These are phyloP conservation scores for Triticum timopheevii DNA, from an alignment of 176 grass and related monocot genomes.

Conservation along the genomic window DNA sequence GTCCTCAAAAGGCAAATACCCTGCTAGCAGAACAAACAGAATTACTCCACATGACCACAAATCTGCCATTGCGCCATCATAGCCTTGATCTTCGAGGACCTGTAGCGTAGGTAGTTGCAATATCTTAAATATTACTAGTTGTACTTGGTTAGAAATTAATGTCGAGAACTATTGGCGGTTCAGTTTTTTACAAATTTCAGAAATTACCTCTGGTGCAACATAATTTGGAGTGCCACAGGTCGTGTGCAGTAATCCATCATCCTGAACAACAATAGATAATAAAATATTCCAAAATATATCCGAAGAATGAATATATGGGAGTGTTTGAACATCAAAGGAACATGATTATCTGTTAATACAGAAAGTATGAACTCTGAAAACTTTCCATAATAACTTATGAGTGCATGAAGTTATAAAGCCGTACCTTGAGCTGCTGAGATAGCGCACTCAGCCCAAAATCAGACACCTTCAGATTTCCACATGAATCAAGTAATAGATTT, in stretches of 20 bases:
- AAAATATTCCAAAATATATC: not conserved
- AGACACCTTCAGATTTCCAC: conserved; percentile 87
- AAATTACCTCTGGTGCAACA: conserved; percentile 86
- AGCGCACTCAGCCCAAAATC: conserved; percentile 93
- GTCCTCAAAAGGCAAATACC: conserved; percentile 99
- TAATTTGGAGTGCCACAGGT: conserved; percentile 98
- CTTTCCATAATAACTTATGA: not conserved
- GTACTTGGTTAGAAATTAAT: not conserved
- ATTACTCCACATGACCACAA: conserved; percentile 99
- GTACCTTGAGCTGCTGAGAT: conserved; percentile 91
- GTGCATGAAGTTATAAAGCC: not conserved
- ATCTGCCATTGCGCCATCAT: conserved; percentile 95
- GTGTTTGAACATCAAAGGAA: not conserved
- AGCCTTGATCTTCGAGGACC: conserved; percentile 96
- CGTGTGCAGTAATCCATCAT: conserved; percentile 94
- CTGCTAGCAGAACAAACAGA: conserved; percentile 93
- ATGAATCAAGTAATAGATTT: conserved; percentile 82
- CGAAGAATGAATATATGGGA: not conserved
- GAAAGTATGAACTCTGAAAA: not conserved
- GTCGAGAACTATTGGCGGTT: not conserved
- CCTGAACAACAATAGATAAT: conserved; percentile 41
- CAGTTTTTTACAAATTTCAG: not conserved
- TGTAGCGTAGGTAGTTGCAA: conserved; percentile 33
- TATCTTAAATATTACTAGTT: not conserved
- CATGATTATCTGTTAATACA: not conserved